A percentile compares a stretch with the other conserved stretches of the same genome.
phyloP scores from a whole-genome alignment of 768 basidiomycete genomes.

The Tylopilus plumbeoviolaceoides region DNA sequence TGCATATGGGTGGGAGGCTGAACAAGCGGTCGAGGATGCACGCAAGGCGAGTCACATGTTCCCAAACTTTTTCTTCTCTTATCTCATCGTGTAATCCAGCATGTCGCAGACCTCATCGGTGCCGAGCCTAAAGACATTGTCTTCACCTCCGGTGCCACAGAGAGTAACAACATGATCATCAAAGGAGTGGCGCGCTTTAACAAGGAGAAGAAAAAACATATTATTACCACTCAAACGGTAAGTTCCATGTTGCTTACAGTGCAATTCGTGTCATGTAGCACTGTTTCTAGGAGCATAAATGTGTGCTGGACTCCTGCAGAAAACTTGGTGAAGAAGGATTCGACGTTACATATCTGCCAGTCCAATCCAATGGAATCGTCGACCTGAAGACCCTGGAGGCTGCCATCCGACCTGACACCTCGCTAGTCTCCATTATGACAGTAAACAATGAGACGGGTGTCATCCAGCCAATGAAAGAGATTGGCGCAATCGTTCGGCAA shows the following conservation, averaged over 20 bases:
- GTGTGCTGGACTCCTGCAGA: constrained; percentile 96
- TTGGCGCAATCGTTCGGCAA: constrained; percentile 80
- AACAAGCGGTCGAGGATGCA: constrained; percentile 89
- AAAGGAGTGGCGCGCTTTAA: constrained; percentile 97
- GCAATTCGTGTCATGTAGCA: neutral
- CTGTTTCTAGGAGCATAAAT: constrained; percentile 87
- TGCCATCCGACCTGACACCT: constrained; percentile 89
- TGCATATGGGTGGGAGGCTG: constrained; percentile 99
- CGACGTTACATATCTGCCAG: constrained; percentile 96
- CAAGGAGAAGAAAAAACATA: constrained; percentile 87
- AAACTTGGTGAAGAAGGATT: constrained; percentile 95
- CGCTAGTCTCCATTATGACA: constrained; percentile 95
- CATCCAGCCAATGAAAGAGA: constrained; percentile 95
- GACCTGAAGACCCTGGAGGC: constrained; percentile 74
- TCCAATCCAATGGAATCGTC: constrained; percentile 80
- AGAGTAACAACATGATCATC: constrained; percentile 96
- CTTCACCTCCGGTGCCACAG: constrained; percentile 97
- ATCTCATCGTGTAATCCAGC: constrained; percentile 38
- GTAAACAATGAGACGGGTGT: constrained; percentile 99
- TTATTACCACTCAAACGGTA: constrained; percentile 94
- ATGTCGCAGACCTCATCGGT: constrained; percentile 89
- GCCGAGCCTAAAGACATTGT: constrained; percentile 94
- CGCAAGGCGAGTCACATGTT: constrained; percentile 56
- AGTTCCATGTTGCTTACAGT: constrained; percentile 23
- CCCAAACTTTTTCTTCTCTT: neutral